phyloP scores from a whole-genome alignment of 2,329 filamentous ascomycete genomes.

The Scytalidium sp. region DNA sequence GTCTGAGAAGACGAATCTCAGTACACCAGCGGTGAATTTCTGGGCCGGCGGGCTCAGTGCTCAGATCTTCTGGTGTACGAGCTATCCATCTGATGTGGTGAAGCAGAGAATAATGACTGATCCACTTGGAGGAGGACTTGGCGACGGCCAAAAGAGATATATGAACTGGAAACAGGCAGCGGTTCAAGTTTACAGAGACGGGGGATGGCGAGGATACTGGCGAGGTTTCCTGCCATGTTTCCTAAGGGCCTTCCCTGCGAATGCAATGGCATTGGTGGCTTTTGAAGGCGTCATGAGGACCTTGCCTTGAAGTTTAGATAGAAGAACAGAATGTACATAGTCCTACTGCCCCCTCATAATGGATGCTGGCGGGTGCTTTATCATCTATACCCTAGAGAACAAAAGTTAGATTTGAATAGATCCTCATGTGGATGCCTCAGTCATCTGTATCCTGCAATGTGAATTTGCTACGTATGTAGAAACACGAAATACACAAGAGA shows the following conservation, averaged over 20 bases:
- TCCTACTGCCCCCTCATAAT: too few relatives aligned
- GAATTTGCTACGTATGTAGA: too few relatives aligned
- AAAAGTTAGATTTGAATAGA: too few relatives aligned
- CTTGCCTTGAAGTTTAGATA: slow-evolving; percentile 33
- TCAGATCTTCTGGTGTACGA: slow-evolving; percentile 91
- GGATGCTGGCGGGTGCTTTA: too few relatives aligned
- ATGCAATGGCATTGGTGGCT: slow-evolving; percentile 87
- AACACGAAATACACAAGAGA: too few relatives aligned
- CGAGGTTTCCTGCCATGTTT: slow-evolving; percentile 93
- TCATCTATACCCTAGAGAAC: too few relatives aligned
- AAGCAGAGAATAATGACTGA: slow-evolving; percentile 99
- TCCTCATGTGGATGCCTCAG: too few relatives aligned
- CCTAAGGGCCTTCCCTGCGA: slow-evolving; percentile 89
- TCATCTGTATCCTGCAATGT: too few relatives aligned
- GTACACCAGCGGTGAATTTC: slow-evolving; percentile 84
- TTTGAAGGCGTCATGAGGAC: slow-evolving; percentile 89
- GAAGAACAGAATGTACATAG: too few relatives aligned
- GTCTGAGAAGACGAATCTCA: slow-evolving; percentile 63
- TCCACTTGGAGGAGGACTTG: slow-evolving; percentile 67
- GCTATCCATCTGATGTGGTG: slow-evolving; percentile 88
- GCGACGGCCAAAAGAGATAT: slow-evolving; percentile 68
- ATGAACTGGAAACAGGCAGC: slow-evolving; percentile 78
- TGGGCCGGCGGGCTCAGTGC: slow-evolving; percentile 94
- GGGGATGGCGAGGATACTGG: slow-evolving; percentile 81
- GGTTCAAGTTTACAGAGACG: slow-evolving; percentile 69